Percentiles rank a stretch among this genome's conserved stretches.
These are phyloP conservation scores for Xylaria palmicola DNA, from an alignment of 495 filamentous ascomycete genomes.

Conservation along the genomic window DNA sequence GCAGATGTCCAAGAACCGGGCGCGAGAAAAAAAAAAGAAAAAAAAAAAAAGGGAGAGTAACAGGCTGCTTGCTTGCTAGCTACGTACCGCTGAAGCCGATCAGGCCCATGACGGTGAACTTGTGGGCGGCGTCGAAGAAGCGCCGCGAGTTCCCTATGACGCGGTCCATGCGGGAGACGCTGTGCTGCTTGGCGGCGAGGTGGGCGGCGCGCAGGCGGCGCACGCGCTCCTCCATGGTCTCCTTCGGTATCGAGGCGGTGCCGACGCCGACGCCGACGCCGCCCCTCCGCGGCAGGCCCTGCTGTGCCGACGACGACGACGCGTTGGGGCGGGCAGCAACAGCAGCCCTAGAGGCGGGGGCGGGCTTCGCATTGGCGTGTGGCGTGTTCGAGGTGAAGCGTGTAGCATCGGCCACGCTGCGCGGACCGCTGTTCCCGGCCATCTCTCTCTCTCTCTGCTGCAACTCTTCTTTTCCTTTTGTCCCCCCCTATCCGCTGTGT, in stretches of 20 bases:
- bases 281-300: not conserved
- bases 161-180: constrained; percentile 65
- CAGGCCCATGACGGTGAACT: constrained; percentile 68
- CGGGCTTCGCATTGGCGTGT: constrained; percentile 72
- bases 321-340: too few relatives aligned
- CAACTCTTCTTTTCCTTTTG: not conserved
- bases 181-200: constrained; percentile 62
- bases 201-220: constrained; percentile 80
- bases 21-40: not conserved
- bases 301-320: not conserved
- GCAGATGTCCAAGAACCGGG: not conserved
- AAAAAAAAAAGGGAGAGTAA: not conserved
- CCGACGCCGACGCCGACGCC: not conserved
- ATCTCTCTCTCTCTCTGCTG: not conserved
- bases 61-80: too few relatives aligned
- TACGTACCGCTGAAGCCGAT: constrained; percentile 76
- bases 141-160: constrained; percentile 65
- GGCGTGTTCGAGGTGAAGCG: constrained; percentile 92
- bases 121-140: constrained; percentile 82
- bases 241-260: constrained; percentile 35
- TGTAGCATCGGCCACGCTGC: constrained; percentile 89
- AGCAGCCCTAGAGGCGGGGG: constrained; percentile 17
- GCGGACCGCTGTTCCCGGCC: constrained; percentile 57
- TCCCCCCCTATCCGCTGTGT: not conserved
- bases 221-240: constrained; percentile 90